Evolutionary conservation across 176 grass and related monocot species (phyloP), one percentile per base, ranked within the genome.

Genomic region (Triticum turgidum): DNA sequence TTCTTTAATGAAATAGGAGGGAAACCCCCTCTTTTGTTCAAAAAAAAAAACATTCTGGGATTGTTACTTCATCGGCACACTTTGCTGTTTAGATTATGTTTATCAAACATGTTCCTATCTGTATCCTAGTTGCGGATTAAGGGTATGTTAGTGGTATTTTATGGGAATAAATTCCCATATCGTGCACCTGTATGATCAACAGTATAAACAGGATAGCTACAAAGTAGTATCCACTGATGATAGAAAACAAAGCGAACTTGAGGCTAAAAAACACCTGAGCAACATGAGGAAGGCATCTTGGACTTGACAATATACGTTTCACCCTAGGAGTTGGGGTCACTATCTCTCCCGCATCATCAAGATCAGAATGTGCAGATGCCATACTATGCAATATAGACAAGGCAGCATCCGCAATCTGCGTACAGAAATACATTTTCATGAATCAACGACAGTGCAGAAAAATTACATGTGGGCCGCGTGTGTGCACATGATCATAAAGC

Each of bases 321-420:
- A 99, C 97, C 83, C 87, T 92, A 88, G 97, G 97, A 71, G 97
- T 99, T 80, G 97, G 94, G 63, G 94, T 99, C 67, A 99, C 97
- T 85, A 99, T 96, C 84, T 99, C 94, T 22, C 97, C 97, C 24
- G 97, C 94, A 76, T 99, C 97, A 89, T 99, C 97, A 84, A 99
- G 92, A 94, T 99, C 97, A 86, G 97, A 96, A 88, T 91, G 94
- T 69, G 97, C 97, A 84, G 88, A 96, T 45, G 91, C 97, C 97
- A 99, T 96, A 88, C 87, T 92, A 58, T 94, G 97, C 79, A 96
- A 84, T 92, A 96, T 96, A 87, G 84, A 94, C 83, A 96, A 82
- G 80, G 94, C 97, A 61, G 92, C 67, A 4, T 96, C 97, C 54
- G 94, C 97, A 77, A 96, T 91, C 97, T 99, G 90, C 78, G 84